Base-by-base conservation (phyloP, 495 filamentous ascomycete species). In the Parmelia sp. region DNA sequence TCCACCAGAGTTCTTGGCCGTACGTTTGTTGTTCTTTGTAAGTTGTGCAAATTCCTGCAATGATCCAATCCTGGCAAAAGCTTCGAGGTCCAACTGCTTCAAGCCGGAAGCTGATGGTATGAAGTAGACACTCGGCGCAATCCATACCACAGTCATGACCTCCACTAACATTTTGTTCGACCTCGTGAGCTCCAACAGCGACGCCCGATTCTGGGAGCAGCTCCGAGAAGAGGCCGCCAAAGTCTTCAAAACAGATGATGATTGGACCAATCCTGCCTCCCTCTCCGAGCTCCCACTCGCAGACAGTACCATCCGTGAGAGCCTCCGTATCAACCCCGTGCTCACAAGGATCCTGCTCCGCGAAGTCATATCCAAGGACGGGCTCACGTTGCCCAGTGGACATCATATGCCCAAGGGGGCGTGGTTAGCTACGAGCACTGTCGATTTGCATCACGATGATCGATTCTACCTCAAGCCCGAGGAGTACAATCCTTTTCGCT, bases 381-480 rank as follows among this genome's bases (percentile, higher is more conserved):
- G 69, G 21, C 1, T 71, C 9, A 33, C 35, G 2, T 44, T 71
- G 10, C 69, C 69, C 7, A 65, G 70, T 45, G 70, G 70, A 27
- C 58, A 66, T 9, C 68, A 68, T 37, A 37, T 70, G 11, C 66
- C 70, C 21, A 59, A 63, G n/a, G 70, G 70, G 8, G 58, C 62
- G 21, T 68, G 65, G 69, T 12, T 71, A 5, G 68, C 29, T 7
- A 57, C 56, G 10, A 53, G 62, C 11, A 63, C 63, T 12, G 62
- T 68, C 23, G 63, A 60, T 1, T 53, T 71, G 9, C 68, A 70
- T 17, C 39, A 55, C 40, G 68, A 71, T 57, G 70, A 71, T 23
- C 56, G 68, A 0, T 70, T 71, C 62, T 71, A 71, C 39, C 66
- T 56, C 25, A 36, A 66, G 4, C 65, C 70, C 14, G 56, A 61